Percentiles rank a stretch among this genome's conserved stretches.
phyloP scores from a whole-genome alignment of 2,329 filamentous ascomycete genomes.

The Erysiphe pulchra region DNA sequence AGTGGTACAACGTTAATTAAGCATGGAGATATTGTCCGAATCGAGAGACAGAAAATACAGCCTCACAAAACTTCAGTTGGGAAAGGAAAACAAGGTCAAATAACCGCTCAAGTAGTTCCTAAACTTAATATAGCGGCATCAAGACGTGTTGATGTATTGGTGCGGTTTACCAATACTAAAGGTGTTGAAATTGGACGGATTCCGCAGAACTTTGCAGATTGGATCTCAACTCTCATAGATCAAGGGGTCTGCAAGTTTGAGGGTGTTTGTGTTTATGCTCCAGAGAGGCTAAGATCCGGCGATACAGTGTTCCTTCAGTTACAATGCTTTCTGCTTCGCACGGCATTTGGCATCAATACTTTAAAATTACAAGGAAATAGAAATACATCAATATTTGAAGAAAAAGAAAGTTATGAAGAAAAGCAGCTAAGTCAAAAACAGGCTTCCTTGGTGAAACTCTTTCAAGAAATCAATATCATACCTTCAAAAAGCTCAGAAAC shows the following conservation, averaged over 20 bases:
- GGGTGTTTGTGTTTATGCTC: slow-evolving; percentile 68
- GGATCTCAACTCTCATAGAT: slow-evolving; percentile 81
- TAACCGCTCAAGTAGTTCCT: slow-evolving; percentile 5
- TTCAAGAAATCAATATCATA: slow-evolving; percentile 66
- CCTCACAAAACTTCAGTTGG: slow-evolving; percentile 22
- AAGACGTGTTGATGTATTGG: slow-evolving; percentile 58
- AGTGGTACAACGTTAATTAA: slow-evolving; percentile 53
- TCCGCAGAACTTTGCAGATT: slow-evolving; percentile 64
- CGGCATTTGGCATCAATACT: slow-evolving; percentile 41
- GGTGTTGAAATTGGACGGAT: slow-evolving; percentile 71
- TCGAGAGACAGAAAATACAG: slow-evolving; percentile 63
- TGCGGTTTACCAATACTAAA: slow-evolving; percentile 59
- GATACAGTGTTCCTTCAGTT: slow-evolving; percentile 89
- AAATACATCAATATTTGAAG: slow-evolving; percentile 50
- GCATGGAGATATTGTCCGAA: slow-evolving; percentile 60
- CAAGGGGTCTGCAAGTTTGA: slow-evolving; percentile 74
- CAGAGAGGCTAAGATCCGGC: slow-evolving; percentile 62
- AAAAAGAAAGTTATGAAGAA: slow-evolving; percentile 67
- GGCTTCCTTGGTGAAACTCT: slow-evolving; percentile 64
- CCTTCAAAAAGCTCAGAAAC: slow-evolving; percentile 50
- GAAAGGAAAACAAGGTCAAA: slow-evolving; percentile 19
- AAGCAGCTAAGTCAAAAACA: slow-evolving; percentile 62
- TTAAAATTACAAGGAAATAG: slow-evolving; percentile 44
- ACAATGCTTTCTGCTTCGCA: slow-evolving; percentile 45
- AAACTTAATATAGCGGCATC: slow-evolving; percentile 19